These are phyloP conservation scores for Backusella mclennaniae DNA, from an alignment of 192 early-diverging fungal species.

Conservation along the genomic window DNA sequence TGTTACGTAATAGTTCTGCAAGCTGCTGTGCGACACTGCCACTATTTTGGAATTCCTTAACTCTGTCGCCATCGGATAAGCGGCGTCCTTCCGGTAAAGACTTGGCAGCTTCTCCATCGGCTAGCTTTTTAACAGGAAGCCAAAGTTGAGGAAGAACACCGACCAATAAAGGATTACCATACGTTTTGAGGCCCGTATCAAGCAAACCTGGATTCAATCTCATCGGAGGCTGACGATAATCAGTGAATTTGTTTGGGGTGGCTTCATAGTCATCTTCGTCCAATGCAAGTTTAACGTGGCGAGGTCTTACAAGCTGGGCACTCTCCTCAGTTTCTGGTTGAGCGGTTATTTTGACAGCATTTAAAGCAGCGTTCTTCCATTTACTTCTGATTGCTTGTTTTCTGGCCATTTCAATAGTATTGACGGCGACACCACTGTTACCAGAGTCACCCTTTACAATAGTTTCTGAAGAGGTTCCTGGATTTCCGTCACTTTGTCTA, in stretches of 20 bases:
- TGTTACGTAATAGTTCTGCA: constrained; percentile 15
- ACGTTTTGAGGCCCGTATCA: constrained; percentile 62
- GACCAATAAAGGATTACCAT: constrained; percentile 60
- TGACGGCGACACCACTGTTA: neutral
- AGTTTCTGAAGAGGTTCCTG: neutral
- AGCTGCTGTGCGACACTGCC: constrained; percentile 10
- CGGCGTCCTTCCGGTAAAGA: neutral
- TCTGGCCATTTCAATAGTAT: neutral
- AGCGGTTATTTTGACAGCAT: neutral
- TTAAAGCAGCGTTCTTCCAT: neutral
- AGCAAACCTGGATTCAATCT: constrained; percentile 61
- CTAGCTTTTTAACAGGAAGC: constrained; percentile 54
- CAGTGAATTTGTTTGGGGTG: constrained; percentile 59
- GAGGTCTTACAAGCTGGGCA: neutral
- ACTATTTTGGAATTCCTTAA: neutral
- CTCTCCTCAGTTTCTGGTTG: neutral
- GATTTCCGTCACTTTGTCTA: too few species aligned
- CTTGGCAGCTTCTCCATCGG: neutral
- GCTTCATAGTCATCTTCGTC: constrained; percentile 66
- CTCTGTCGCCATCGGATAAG: neutral
- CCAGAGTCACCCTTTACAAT: neutral
- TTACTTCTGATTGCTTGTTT: neutral
- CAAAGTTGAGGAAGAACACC: constrained; percentile 67
- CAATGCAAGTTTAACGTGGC: constrained; percentile 8
- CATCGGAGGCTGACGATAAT: constrained; percentile 71